phyloP scores from a whole-genome alignment of 2,329 filamentous ascomycete genomes.

The Epichloe bromicola region DNA sequence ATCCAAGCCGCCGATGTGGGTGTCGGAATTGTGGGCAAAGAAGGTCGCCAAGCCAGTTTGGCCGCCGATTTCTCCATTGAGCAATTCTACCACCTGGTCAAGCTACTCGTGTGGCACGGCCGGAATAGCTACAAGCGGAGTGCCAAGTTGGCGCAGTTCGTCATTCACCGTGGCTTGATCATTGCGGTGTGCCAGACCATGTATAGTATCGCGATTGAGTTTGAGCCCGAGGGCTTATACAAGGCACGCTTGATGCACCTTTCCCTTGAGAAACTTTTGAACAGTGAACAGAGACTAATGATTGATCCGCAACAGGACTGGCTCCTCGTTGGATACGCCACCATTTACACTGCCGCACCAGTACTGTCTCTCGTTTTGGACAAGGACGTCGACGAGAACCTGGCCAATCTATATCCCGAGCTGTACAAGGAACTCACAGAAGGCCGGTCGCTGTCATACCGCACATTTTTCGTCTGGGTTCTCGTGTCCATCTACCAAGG shows the following conservation, averaged over 20 bases:
- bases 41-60: constrained; percentile 85
- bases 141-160: constrained; percentile 92
- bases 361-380: constrained; percentile 92
- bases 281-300: constrained; percentile 14
- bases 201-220: constrained; percentile 85
- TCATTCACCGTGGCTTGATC: constrained; percentile 93
- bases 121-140: constrained; percentile 93
- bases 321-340: constrained; percentile 93
- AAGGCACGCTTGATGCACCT: constrained; percentile 32
- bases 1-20: constrained; percentile 97
- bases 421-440: constrained; percentile 94
- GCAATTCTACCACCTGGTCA: constrained; percentile 89
- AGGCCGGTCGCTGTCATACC: constrained; percentile 76
- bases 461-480: constrained; percentile 95
- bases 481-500: constrained; percentile 92
- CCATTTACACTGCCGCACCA: constrained; percentile 84
- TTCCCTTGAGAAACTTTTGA: not conserved
- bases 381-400: constrained; percentile 83
- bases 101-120: constrained; percentile 97
- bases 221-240: constrained; percentile 90
- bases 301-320: constrained; percentile 52
- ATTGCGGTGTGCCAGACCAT: constrained; percentile 95
- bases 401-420: constrained; percentile 92
- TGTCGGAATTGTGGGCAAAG: constrained; percentile 95
- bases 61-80: constrained; percentile 95